Base-by-base conservation (phyloP, 23 red algal species). In the Agarophyton chilense region DNA sequence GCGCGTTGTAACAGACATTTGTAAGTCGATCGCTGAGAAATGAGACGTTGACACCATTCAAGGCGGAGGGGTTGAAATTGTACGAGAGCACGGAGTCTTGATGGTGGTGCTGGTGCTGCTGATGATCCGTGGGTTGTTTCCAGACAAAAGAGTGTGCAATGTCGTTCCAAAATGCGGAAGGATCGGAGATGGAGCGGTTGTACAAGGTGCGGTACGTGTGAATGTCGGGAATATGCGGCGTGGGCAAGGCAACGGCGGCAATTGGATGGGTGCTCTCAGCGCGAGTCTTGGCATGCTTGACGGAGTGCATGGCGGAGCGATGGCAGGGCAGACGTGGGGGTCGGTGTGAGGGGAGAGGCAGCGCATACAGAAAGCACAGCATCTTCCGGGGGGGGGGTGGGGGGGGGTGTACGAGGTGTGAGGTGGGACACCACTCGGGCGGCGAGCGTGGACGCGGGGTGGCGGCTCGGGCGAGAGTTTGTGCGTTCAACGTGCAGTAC, bases 1-100 rank as follows among this genome's bases (percentile, higher is more conserved):
- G 28, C 9, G 88, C 88, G 84, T 99, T 99, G 84, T 96, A 99
- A 44, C 93, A 94, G 40, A 96, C 85, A 76, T 99, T 99, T 1
- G 94, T 95, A 22, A 77, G 35, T 21, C 87, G 52, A 18, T 58
- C 41, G 21, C 28, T 45, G n/a, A 81, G 39, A 42, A 95, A 90
- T 8, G 53, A 52, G 10, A 82, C 78, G 53, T 47, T 29, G 14
- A 95, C 86, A 13, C 45, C 80, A 36, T 12, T n/a, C 10, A 19
- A 39, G 34, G 46, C 24, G 25, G 66, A 29, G 39, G 85, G 85
- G 47, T 77, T 46, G 57, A 84, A 95, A 57, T 78, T 90, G 32
- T 72, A 79, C 50, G 42, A 28, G 29, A 95, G 39, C 19, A 83
- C 83, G 16, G 33, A 13, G 45, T 82, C 34, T 13, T 38, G 28